phyloP scores from a whole-genome alignment of 2,329 filamentous ascomycete species.

The Akanthomyces dipterigenus region DNA sequence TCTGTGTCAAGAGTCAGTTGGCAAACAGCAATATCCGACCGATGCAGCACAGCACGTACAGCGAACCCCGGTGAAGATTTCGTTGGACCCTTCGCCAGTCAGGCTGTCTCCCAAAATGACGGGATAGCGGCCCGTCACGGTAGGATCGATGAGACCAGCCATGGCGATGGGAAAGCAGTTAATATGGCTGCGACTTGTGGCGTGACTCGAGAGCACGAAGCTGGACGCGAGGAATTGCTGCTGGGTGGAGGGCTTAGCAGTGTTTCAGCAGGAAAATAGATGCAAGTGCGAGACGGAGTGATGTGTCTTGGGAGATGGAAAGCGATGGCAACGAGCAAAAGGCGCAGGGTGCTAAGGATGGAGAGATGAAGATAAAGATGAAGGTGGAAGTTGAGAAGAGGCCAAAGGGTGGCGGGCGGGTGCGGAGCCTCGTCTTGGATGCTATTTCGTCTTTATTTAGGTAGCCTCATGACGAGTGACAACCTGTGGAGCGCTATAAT shows the following conservation, averaged over 20 bases:
- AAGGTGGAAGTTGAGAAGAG: background rate
- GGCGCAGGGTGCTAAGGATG: background rate
- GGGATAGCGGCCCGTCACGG: slow-evolving; percentile 54
- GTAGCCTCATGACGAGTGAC: background rate
- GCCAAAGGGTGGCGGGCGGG: background rate
- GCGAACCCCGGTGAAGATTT: slow-evolving; percentile 53
- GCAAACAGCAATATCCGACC: background rate
- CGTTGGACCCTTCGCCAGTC: slow-evolving; percentile 47
- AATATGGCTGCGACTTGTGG: background rate
- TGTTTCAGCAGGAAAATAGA: background rate
- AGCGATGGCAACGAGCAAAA: background rate
- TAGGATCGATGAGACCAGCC: slow-evolving; percentile 49
- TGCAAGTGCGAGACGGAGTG: background rate
- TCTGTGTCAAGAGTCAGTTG: slow-evolving; percentile 33
- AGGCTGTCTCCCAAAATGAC: slow-evolving; percentile 58
- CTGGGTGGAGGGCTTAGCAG: background rate
- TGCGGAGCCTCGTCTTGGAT: background rate
- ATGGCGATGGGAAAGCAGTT: slow-evolving; percentile 14
- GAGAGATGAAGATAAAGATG: too few species aligned
- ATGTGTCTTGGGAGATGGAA: background rate
- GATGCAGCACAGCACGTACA: slow-evolving; percentile 36
- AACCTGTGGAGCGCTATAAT: slow-evolving; percentile 1
- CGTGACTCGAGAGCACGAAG: background rate
- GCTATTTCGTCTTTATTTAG: too few species aligned
- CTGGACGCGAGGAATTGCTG: background rate